Conservation (phyloP, 345 rosid genomes). For the Dipteronia sinensis region DNA sequence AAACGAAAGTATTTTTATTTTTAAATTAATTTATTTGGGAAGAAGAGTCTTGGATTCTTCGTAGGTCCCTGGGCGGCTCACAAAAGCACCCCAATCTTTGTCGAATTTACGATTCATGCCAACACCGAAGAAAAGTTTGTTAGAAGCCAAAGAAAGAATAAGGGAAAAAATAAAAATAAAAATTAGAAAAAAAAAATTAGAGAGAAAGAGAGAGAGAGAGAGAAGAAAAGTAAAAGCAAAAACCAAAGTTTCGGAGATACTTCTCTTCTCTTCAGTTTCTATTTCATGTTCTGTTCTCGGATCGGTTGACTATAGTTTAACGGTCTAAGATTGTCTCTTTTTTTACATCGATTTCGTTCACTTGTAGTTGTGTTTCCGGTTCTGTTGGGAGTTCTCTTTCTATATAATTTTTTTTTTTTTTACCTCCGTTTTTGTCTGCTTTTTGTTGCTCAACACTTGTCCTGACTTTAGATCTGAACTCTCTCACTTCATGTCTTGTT, state of each 20-base stretch:
- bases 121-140: slow-evolving; percentile 39
- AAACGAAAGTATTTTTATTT: no score
- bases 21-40: background rate
- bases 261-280: background rate
- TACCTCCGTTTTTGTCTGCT: background rate
- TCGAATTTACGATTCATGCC: slow-evolving; percentile 60
- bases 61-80: slow-evolving; percentile 52
- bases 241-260: slow-evolving; percentile 30
- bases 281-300: slow-evolving; percentile 7
- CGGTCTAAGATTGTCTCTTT: background rate
- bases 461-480: background rate
- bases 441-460: background rate
- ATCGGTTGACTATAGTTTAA: slow-evolving; percentile 14
- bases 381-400: background rate
- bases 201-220: slow-evolving; percentile 15
- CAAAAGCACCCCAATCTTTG: slow-evolving; percentile 28
- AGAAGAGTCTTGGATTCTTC: slow-evolving; percentile 72
- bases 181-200: slow-evolving; percentile 15
- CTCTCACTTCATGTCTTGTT: background rate
- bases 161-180: background rate
- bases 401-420: background rate
- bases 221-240: slow-evolving; percentile 28
- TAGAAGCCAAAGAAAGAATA: slow-evolving; percentile 34
- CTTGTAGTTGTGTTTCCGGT: background rate
- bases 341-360: no score